Evolutionary conservation across 1,139 yeast species (phyloP).

Genomic region (Magnusiomyces suaveolens): DNA sequence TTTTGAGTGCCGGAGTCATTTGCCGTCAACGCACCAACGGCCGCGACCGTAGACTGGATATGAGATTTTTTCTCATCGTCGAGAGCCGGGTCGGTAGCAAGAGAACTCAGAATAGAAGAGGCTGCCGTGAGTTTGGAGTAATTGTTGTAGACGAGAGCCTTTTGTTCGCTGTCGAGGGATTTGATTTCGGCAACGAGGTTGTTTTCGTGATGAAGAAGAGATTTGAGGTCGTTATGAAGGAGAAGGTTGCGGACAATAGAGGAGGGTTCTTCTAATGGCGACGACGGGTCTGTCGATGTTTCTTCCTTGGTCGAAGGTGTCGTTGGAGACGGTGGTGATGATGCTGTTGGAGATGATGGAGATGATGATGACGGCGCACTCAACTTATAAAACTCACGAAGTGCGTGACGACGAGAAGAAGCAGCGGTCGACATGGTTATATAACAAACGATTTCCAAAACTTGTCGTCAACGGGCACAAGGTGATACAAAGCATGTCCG

Average conservation of each 20-base stretch:
- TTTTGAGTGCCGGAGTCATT: too few relatives aligned
- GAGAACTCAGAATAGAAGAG: conserved; percentile 30
- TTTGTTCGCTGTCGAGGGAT: conserved; percentile 35
- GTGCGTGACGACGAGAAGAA: conserved; percentile 18
- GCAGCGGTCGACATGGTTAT: conserved; percentile 21
- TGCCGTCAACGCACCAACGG: too few relatives aligned
- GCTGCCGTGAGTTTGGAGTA: conserved; percentile 36
- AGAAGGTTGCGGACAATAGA: conserved; percentile 24
- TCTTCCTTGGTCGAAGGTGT: neutral
- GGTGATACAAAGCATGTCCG: neutral
- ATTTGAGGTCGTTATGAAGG: conserved; percentile 22
- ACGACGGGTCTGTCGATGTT: neutral
- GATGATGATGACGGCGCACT: neutral
- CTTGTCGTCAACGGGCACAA: neutral
- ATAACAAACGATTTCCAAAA: conserved; percentile 13
- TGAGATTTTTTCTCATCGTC: too few relatives aligned
- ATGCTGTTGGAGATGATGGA: neutral
- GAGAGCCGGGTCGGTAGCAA: too few relatives aligned
- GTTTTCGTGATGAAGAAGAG: conserved; percentile 28
- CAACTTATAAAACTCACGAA: conserved; percentile 20
- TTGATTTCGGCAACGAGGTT: conserved; percentile 30
- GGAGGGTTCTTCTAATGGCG: neutral
- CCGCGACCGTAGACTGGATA: too few relatives aligned
- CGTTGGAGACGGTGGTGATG: neutral
- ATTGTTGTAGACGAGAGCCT: conserved; percentile 38